A percentile compares a stretch with the other conserved stretches of the same genome.
These are phyloP conservation scores for Mycena pura DNA, from an alignment of 768 basidiomycete species.

Conservation along the genomic window DNA sequence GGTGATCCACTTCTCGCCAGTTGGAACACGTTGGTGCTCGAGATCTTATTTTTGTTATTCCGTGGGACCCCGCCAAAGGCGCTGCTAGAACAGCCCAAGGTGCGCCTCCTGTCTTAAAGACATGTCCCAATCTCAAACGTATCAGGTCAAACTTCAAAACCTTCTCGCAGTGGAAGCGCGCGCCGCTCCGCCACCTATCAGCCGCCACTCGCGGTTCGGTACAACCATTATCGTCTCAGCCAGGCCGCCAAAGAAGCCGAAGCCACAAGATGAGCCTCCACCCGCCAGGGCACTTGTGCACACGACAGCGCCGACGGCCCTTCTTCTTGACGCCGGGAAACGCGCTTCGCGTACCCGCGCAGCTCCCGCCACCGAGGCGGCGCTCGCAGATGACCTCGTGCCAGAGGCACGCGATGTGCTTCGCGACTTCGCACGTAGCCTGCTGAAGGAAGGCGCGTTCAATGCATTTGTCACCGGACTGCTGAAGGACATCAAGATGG, in stretches of 20 bases:
- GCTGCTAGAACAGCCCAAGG: conserved; percentile 69
- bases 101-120: conserved; percentile 35
- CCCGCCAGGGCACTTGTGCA: conserved; percentile 28
- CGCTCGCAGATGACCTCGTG: conserved; percentile 70
- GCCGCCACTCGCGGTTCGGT: conserved; percentile 95
- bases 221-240: conserved; percentile 88
- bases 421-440: conserved; percentile 72
- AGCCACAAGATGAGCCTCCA: conserved; percentile 30
- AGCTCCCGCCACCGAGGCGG: conserved; percentile 74
- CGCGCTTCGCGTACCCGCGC: conserved; percentile 79
- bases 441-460: conserved; percentile 69
- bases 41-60: conserved; percentile 92
- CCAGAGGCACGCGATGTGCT: conserved; percentile 69
- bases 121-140: conserved; percentile 19
- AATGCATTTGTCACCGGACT: conserved; percentile 81
- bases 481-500: conserved; percentile 95
- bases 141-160: conserved; percentile 77
- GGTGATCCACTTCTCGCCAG: conserved; percentile 81
- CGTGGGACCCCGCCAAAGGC: conserved; percentile 72
- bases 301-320: conserved; percentile 50
- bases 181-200: conserved; percentile 59
- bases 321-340: conserved; percentile 89
- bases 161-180: conserved; percentile 82
- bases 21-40: conserved; percentile 90
- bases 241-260: conserved; percentile 58